These are phyloP conservation scores for Pisolithus sp. DNA, from an alignment of 768 basidiomycete genomes.

Conservation along the genomic window DNA sequence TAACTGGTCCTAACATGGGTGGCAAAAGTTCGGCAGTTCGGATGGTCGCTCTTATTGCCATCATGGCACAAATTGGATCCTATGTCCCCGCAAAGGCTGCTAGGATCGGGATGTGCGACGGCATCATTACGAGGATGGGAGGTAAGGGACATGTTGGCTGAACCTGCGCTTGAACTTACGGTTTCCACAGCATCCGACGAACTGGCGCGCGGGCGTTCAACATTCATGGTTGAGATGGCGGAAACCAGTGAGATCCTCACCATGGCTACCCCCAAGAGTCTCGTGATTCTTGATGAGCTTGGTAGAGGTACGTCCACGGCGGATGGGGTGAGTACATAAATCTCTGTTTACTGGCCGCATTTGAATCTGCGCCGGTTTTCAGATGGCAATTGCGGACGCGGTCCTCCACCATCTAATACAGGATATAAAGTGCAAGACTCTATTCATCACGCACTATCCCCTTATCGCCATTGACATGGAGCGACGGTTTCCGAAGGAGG, in stretches of 20 bases:
- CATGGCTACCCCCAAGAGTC: constrained; percentile 62
- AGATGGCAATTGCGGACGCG: constrained; percentile 87
- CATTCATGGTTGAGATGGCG: constrained; percentile 95
- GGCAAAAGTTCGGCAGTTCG: constrained; percentile 81
- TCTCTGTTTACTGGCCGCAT: background rate
- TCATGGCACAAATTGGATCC: constrained; percentile 84
- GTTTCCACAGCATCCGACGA: constrained; percentile 70
- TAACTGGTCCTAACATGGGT: constrained; percentile 86
- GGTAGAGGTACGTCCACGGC: constrained; percentile 90
- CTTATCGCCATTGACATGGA: constrained; percentile 67
- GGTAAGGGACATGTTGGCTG: constrained; percentile 37
- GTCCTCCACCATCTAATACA: constrained; percentile 68
- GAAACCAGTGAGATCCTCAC: constrained; percentile 89
- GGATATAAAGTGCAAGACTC: constrained; percentile 55
- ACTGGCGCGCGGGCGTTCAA: constrained; percentile 78
- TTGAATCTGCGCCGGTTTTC: constrained; percentile 8
- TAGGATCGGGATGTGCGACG: constrained; percentile 74
- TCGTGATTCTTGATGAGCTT: constrained; percentile 88
- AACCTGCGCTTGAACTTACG: background rate
- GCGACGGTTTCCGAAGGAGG: constrained; percentile 47
- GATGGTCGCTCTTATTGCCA: constrained; percentile 68
- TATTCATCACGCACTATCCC: constrained; percentile 97
- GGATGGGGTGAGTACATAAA: constrained; percentile 56
- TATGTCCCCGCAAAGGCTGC: constrained; percentile 82
- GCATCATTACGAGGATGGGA: constrained; percentile 86